Percentiles rank a stretch among this genome's conserved stretches.
These are phyloP conservation scores for Alternaria rosae DNA, from an alignment of 2,329 filamentous ascomycete genomes.

Conservation along the genomic window DNA sequence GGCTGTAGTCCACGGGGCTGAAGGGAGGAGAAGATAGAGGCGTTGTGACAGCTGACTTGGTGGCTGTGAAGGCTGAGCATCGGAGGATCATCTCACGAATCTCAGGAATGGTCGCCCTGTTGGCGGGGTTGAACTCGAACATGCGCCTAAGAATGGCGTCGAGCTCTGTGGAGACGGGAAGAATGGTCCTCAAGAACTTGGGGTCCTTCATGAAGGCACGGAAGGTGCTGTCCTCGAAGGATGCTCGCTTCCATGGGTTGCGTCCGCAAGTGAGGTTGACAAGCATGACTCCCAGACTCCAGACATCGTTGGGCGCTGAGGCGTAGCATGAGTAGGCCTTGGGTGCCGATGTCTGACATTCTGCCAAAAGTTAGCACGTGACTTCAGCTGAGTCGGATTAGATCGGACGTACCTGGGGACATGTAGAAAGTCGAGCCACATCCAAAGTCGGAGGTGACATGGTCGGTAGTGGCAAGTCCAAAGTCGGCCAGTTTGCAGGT, in stretches of 20 bases:
- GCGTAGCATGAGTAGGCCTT: constrained; percentile 79
- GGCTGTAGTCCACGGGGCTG: constrained; percentile 49
- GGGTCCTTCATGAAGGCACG: constrained; percentile 84
- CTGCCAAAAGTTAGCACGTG: constrained; percentile 59
- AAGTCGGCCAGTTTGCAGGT: constrained; percentile 98
- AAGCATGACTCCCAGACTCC: constrained; percentile 97
- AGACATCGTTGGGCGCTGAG: constrained; percentile 94
- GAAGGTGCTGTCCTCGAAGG: constrained; percentile 92
- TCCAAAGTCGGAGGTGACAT: constrained; percentile 89
- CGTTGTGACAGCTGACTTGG: constrained; percentile 51
- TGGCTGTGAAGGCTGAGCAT: constrained; percentile 76
- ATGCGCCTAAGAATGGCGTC: constrained; percentile 86
- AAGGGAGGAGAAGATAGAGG: constrained; percentile 55
- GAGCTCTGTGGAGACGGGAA: constrained; percentile 88
- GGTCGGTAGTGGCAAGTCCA: constrained; percentile 87
- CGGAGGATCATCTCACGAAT: constrained; percentile 77
- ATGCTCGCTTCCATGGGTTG: constrained; percentile 98
- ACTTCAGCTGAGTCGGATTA: constrained; percentile 3
- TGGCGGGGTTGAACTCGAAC: constrained; percentile 84
- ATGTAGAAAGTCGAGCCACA: constrained; percentile 99
- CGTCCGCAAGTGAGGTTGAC: constrained; percentile 97
- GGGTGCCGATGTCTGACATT: constrained; percentile 83
- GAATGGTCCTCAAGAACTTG: constrained; percentile 89
- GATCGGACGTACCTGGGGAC: constrained; percentile 83
- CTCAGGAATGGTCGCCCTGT: constrained; percentile 82